Conservation (phyloP, 2,329 filamentous ascomycete species). For the Microcyclosporella mali region DNA sequence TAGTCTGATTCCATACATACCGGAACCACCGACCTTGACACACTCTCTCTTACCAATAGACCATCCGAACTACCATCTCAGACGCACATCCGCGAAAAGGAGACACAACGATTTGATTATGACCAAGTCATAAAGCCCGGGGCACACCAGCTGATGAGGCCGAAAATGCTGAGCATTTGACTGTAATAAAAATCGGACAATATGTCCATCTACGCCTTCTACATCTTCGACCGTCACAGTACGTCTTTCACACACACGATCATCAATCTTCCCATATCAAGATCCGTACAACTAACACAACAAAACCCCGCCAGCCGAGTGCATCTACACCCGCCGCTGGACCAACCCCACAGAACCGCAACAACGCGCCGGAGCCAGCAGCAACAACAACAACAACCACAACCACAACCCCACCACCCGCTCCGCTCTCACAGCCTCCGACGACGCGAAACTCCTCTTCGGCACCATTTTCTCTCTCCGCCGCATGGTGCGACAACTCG, state of each 20-base stretch:
- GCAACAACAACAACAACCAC: slow-evolving; percentile 9
- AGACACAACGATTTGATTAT: too few species aligned
- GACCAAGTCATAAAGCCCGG: too few species aligned
- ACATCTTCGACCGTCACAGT: slow-evolving; percentile 99
- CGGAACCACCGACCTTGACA: too few species aligned
- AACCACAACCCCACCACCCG: slow-evolving; percentile 9
- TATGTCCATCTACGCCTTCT: slow-evolving; percentile 96
- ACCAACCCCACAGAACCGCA: slow-evolving; percentile 31
- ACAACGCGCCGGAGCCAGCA: slow-evolving; percentile 3
- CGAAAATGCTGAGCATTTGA: too few species aligned
- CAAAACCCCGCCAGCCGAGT: slow-evolving; percentile 63
- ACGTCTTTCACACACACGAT: too few species aligned
- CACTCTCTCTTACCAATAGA: too few species aligned
- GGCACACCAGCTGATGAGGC: too few species aligned
- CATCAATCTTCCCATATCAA: slow-evolving; percentile 1
- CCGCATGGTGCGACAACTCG: slow-evolving; percentile 94
- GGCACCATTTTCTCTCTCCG: slow-evolving; percentile 92
- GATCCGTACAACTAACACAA: background rate
- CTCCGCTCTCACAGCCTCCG: slow-evolving; percentile 40
- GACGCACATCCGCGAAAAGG: too few species aligned
- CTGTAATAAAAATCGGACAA: too few species aligned
- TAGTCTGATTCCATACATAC: too few species aligned
- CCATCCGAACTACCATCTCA: too few species aligned
- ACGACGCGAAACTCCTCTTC: slow-evolving; percentile 96
- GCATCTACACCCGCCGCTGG: slow-evolving; percentile 92